Evolutionary conservation across 208 protist genomes (phyloP), one percentile per base, ranked within the genome.

Genomic region (Strigomonas culicis): DNA sequence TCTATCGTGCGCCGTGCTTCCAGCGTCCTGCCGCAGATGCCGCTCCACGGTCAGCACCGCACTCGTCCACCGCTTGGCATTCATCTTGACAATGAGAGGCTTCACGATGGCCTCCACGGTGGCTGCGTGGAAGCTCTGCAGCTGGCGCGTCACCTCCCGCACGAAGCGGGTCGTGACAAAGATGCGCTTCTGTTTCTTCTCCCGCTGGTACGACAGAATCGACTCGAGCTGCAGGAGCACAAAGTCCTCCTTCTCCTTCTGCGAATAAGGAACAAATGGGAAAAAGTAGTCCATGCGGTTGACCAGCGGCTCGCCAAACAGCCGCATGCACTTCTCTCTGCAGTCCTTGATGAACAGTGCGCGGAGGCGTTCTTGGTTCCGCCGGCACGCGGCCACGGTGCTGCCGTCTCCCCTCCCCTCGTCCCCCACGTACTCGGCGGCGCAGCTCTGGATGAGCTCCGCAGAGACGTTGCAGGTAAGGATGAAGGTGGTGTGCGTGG

Each of bases 211-310:
- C 25, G 64, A 7, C 34, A 94, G 59, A 13, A 92, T 70, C 6
- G 77, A 66, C 59, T 84, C 74, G n/a, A 95, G 73, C 56, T 85
- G 75, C 36, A 95, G 47, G 39, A 74, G 59, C 36, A 95, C 79
- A 69, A 88, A 92, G 11, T 70, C 59, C 31, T 65, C 34, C 19
- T 80, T 75, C 75, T 95, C 84, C 34, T 56, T 71, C 21, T 43
- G 50, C 36, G 75, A 85, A 84, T 95, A 95, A 32, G 89, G 84
- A 17, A 87, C 76, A 72, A 95, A 88, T 2, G 86, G 84, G 49
- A 89, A 75, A 62, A 92, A 93, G 66, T 74, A 79, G 63, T 92
- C 89, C 17, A 93, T 82, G 43, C 89, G 86, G 62, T 93, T 95
- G 19, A 91, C 80, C 59, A 95, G 92, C 8, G 89, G 89, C 44